Evolutionary conservation across 148 eudicot genomes (phyloP), one percentile per base, ranked within the genome.

Genomic region (Oxyria digyna): DNA sequence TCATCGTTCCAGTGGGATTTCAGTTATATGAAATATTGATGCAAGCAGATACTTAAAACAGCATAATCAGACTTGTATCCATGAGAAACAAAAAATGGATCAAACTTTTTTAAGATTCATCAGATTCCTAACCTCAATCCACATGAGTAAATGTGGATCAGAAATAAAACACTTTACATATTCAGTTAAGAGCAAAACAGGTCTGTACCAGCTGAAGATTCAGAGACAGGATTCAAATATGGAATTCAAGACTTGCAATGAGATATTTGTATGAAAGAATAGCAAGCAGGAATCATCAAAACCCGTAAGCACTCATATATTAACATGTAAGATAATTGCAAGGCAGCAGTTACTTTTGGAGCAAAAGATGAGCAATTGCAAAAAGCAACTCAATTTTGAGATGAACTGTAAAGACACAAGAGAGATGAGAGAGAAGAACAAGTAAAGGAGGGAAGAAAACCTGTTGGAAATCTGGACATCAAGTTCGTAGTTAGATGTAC

Each of bases 391-490:
- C 38, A 63, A 17, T 29, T 31, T 64, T 33, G 24, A 32, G 23
- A 38, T 32, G 23, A 7, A 64, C 1, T 65, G 26, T 13, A 18
- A 23, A 38, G 68, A 18, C 17, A 3, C 11, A 32, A 17, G 26
- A 48, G 31, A 55, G 52, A 62, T 9, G 8, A 42, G 4, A 69
- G 37, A 20, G 62, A 67, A 20, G 38, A 66, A 32, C 21, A 27
- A 23, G 17, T 9, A 35, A 12, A 66, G 38, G 40, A 11, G 45
- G 29, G 67, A 18, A 72, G 62, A 32, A 75, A 82, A 94, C 99
- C 91, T 88, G 79, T 94, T 84, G 43, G 89, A 85, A 46, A 79
- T 78, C 26, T 68, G 74, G 67, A 94, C 97, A 52, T 91, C 96
- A 52, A 91, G 80, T 69, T 91, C 99, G 74, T 81, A 88, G 49